phyloP scores from a whole-genome alignment of 1,284 basidiomycete species.

The Cutaneotrichosporon sp. region DNA sequence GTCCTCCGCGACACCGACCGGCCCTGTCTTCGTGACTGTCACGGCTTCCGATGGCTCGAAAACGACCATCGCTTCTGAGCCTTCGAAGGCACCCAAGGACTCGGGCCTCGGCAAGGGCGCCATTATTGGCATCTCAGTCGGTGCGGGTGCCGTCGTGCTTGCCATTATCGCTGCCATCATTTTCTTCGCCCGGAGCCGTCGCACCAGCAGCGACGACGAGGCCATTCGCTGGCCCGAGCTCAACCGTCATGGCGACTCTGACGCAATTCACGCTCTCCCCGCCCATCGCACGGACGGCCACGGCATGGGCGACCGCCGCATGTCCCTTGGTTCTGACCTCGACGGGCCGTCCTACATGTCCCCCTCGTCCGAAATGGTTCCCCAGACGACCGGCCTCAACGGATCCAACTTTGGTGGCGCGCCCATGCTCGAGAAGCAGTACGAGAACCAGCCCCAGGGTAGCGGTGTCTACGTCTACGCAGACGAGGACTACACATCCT shows the following conservation, averaged over 20 bases:
- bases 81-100: constrained; percentile 3
- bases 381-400: constrained; percentile 6
- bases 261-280: constrained; percentile 44
- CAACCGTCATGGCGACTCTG: constrained; percentile 46
- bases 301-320: constrained; percentile 19
- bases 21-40: constrained; percentile 9
- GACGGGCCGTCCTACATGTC: constrained; percentile 19
- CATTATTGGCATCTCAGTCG: constrained; percentile 45
- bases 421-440: not conserved
- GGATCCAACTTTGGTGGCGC: constrained; percentile 20
- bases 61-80: not conserved
- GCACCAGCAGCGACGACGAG: constrained; percentile 41
- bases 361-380: constrained; percentile 1
- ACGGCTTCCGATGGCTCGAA: too few relatives aligned
- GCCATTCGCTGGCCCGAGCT: constrained; percentile 49
- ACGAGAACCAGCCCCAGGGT: not conserved
- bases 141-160: constrained; percentile 37
- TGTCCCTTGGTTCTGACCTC: constrained; percentile 31
- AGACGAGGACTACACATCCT: constrained; percentile 32
- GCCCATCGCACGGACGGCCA: constrained; percentile 34
- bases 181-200: constrained; percentile 36
- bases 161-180: constrained; percentile 33
- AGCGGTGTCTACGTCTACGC: constrained; percentile 15
- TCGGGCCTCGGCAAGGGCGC: constrained; percentile 35
- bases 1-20: not conserved